These are phyloP conservation scores for Fusarium sp. DNA, from an alignment of 2,329 filamentous ascomycete genomes.

Conservation along the genomic window DNA sequence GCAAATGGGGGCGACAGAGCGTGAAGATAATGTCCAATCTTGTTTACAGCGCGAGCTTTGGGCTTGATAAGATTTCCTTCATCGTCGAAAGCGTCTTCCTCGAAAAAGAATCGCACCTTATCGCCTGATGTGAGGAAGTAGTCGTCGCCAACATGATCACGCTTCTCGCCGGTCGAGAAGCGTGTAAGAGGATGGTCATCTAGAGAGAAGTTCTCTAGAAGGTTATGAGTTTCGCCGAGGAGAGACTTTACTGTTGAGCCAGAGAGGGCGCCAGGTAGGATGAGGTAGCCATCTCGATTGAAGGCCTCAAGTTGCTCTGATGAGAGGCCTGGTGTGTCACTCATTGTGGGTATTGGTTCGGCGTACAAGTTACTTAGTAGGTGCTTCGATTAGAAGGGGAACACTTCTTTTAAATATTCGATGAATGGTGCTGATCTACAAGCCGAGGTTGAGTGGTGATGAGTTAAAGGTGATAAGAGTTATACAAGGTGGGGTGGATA, in stretches of 20 bases:
- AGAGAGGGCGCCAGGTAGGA: constrained; percentile 81
- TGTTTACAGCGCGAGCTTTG: constrained; percentile 88
- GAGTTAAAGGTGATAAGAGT: constrained; percentile 21
- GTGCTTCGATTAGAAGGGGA: not conserved
- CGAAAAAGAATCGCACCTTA: constrained; percentile 96
- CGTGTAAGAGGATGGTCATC: constrained; percentile 89
- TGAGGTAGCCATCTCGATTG: constrained; percentile 86
- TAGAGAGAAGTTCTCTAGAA: constrained; percentile 83
- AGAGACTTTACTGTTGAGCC: constrained; percentile 73
- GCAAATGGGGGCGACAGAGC: constrained; percentile 74
- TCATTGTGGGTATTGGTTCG: constrained; percentile 17
- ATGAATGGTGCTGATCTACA: not conserved
- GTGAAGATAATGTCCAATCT: constrained; percentile 85
- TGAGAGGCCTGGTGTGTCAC: constrained; percentile 67
- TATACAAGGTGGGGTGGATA: constrained; percentile 36
- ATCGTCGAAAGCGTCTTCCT: constrained; percentile 86
- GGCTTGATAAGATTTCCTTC: constrained; percentile 76
- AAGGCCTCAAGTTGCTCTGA: constrained; percentile 78
- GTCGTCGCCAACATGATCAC: constrained; percentile 86
- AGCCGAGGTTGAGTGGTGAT: constrained; percentile 26
- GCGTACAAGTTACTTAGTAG: no score
- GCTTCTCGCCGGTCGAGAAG: constrained; percentile 85
- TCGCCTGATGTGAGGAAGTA: constrained; percentile 94
- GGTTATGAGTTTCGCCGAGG: constrained; percentile 76
- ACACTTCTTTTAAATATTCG: not conserved